Percentiles rank a stretch among this genome's conserved stretches.
Evolutionary conservation across 352 stramenopile species (phyloP).

Genomic region (Phytophthora europaea): DNA sequence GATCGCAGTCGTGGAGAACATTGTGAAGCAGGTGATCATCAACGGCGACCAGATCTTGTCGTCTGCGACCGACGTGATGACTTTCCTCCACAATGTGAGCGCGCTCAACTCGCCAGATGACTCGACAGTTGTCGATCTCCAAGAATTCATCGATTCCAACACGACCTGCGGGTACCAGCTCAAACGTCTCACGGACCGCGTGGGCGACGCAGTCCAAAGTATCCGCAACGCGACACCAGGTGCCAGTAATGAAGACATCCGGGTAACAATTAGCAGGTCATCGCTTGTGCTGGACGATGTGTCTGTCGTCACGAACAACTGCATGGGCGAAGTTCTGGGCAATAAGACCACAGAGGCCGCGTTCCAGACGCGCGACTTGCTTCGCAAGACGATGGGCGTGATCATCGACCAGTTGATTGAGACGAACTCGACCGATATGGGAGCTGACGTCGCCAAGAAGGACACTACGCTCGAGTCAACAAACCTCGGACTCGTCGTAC

Average conservation of each 20-base stretch:
- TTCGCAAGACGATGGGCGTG: slow-evolving; percentile 38
- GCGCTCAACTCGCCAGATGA: slow-evolving; percentile 30
- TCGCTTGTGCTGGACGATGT: slow-evolving; percentile 24
- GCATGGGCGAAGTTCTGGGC: slow-evolving; percentile 32
- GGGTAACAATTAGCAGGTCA: slow-evolving; percentile 30
- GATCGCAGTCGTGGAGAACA: slow-evolving; percentile 32
- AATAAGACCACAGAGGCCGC: slow-evolving; percentile 30
- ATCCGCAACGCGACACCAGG: slow-evolving; percentile 31
- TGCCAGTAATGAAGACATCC: slow-evolving; percentile 28
- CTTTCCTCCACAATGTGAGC: slow-evolving; percentile 28
- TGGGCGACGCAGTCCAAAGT: slow-evolving; percentile 16
- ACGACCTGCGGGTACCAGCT: slow-evolving; percentile 30
- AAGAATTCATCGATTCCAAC: slow-evolving; percentile 34
- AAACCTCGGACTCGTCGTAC: slow-evolving; percentile 52
- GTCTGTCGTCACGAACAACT: slow-evolving; percentile 34
- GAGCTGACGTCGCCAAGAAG: slow-evolving; percentile 34
- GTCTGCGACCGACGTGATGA: slow-evolving; percentile 27
- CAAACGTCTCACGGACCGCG: slow-evolving; percentile 22
- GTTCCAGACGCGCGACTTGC: slow-evolving; percentile 29
- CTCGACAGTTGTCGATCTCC: slow-evolving; percentile 22
- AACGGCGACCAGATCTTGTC: slow-evolving; percentile 25
- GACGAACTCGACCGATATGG: slow-evolving; percentile 37
- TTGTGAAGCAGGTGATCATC: slow-evolving; percentile 30
- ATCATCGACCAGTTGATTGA: slow-evolving; percentile 59
- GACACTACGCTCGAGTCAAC: slow-evolving; percentile 51